phyloP scores from a whole-genome alignment of 208 protist genomes.

The Borovskyia barvae region DNA sequence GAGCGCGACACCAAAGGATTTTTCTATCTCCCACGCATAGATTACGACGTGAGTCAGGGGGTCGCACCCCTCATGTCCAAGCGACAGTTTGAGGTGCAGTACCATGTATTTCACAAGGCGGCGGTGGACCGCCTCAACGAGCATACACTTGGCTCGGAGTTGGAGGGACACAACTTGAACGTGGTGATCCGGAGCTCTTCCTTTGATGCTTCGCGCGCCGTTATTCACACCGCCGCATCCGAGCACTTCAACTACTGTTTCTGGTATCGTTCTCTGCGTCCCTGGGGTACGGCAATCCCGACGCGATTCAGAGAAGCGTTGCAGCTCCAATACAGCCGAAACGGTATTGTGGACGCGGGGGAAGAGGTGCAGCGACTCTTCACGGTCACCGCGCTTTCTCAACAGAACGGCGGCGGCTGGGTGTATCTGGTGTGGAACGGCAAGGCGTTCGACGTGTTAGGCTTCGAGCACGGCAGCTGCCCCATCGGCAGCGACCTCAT shows the following conservation, averaged over 20 bases:
- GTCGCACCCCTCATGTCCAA: constrained; percentile 68
- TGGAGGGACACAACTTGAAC: constrained; percentile 84
- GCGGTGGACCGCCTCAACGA: constrained; percentile 70
- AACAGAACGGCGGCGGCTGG: constrained; percentile 67
- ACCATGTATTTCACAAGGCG: constrained; percentile 79
- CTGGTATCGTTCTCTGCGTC: constrained; percentile 82
- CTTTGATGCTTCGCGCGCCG: constrained; percentile 76
- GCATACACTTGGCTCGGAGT: constrained; percentile 67
- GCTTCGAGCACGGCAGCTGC: constrained; percentile 73
- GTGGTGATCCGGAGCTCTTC: constrained; percentile 75
- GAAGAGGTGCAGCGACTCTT: constrained; percentile 62
- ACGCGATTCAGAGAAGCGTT: constrained; percentile 59
- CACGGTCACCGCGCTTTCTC: constrained; percentile 49
- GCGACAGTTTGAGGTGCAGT: constrained; percentile 74
- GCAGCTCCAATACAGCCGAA: constrained; percentile 71
- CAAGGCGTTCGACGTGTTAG: constrained; percentile 73
- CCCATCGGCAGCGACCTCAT: constrained; percentile 74
- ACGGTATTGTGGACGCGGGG: constrained; percentile 57
- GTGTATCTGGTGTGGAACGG: constrained; percentile 87
- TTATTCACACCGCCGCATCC: constrained; percentile 62
- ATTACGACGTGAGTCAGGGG: constrained; percentile 57
- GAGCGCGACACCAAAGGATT: constrained; percentile 55
- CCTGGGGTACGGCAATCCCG: constrained; percentile 77
- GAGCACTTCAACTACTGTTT: constrained; percentile 93
- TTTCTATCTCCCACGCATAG: constrained; percentile 65